These are phyloP conservation scores for Vachellia collinsii DNA, from an alignment of 306 rosid genomes.

Conservation along the genomic window DNA sequence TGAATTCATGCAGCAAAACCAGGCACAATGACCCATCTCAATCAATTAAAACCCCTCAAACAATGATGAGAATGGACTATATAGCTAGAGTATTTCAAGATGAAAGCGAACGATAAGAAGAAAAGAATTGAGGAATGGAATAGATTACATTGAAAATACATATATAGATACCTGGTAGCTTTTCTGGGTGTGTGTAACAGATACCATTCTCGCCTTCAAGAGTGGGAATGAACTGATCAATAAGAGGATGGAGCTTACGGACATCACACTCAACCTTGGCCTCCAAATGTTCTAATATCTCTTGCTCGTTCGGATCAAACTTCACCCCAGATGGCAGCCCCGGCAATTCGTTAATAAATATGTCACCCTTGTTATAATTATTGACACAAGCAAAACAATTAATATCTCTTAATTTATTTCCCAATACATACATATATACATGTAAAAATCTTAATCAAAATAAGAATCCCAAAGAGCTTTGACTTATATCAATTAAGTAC, in stretches of 20 bases:
- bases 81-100: conserved; percentile 26
- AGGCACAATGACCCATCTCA: conserved; percentile 37
- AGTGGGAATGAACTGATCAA: conserved; percentile 82
- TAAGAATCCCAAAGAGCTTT: background rate
- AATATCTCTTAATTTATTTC: background rate
- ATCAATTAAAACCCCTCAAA: conserved; percentile 15
- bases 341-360: conserved; percentile 65
- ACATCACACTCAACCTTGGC: conserved; percentile 66
- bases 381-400: background rate
- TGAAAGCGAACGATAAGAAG: background rate
- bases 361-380: conserved; percentile 43
- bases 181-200: conserved; percentile 94
- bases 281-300: conserved; percentile 84
- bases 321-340: conserved; percentile 90
- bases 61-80: conserved; percentile 10
- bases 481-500: conserved; percentile 29
- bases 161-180: conserved; percentile 66
- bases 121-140: background rate
- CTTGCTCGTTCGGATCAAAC: conserved; percentile 89
- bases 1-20: conserved; percentile 33
- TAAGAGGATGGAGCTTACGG: conserved; percentile 79
- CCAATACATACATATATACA: background rate
- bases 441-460: background rate
- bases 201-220: conserved; percentile 90
- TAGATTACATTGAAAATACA: background rate